Evolutionary conservation across 2,329 filamentous ascomycete genomes (phyloP), one percentile per base, ranked within the genome.

Genomic region (Teratosphaeriaceae sp.): DNA sequence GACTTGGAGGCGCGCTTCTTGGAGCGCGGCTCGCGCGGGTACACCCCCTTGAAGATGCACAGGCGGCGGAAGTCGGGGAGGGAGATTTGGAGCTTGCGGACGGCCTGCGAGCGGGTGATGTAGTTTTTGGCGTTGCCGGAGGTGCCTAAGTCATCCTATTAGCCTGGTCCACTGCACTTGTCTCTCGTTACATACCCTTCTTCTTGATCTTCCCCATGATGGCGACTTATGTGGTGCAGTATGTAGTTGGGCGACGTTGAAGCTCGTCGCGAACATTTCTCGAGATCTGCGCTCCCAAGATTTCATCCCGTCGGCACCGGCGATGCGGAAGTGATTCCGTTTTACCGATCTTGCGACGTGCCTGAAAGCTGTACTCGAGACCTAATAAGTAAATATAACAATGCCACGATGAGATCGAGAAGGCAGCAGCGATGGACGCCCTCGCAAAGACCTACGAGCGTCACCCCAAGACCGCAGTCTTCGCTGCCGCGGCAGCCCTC

Each of bases 21-120:
- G 73, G 85, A 95, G 62, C 92, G 81, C 51, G 92, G 92, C 74
- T 98, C 92, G 61, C 92, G 85, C 53, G 92, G 92, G 70, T 96
- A 98, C 66, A 98, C 97, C 59, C 89, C 92, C 75, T 97, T 97
- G 84, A 95, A 98, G 67, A 98, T 98, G 73, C 92, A 98, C 64
- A 98, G 78, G 71, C 94, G 85, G 70, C 92, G 84, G 72, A 98
- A 98, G 71, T 98, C 92, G 55, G 89, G 88, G 44, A 98, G 80
- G 61, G 86, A 95, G 68, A 98, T 85, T 71, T 98, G 92, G 50
- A 98, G 82, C 73, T 97, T 98, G 68, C 89, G 88, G 59, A 98
- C 88, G 35, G 92, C 92, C 73, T 96, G 88, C 31, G 90, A 96
- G 66, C 92, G 80, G 45, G 92, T 98, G 58, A 98, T 88, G 74